Percentiles rank a stretch among this genome's conserved stretches.
Conservation (phyloP, 805 yeast genomes). For the Scheffersomyces lignosus region DNA sequence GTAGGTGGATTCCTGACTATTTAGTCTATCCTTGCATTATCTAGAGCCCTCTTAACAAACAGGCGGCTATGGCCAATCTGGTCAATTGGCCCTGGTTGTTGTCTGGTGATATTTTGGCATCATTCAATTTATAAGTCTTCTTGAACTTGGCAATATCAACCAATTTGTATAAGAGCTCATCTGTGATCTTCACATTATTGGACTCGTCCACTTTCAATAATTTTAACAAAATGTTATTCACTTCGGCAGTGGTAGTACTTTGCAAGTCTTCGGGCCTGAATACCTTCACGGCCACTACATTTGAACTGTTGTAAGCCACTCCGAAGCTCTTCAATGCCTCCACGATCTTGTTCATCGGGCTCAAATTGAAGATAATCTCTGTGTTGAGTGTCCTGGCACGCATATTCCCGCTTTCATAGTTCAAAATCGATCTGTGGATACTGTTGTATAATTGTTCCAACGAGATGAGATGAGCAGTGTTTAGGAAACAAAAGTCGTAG, state of each 20-base stretch:
- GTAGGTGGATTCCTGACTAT: too few species aligned
- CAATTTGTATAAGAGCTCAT: slow-evolving; percentile 18
- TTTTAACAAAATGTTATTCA: slow-evolving; percentile 33
- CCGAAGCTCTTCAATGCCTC: slow-evolving; percentile 76
- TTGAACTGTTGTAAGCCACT: slow-evolving; percentile 47
- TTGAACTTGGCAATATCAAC: slow-evolving; percentile 31
- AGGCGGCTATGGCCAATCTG: slow-evolving; percentile 46
- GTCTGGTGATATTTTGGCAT: slow-evolving; percentile 17
- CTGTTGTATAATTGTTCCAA: slow-evolving; percentile 63
- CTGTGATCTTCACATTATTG: slow-evolving; percentile 18
- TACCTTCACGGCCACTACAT: slow-evolving; percentile 55
- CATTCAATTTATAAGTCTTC: slow-evolving; percentile 39
- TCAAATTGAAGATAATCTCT: slow-evolving; percentile 66
- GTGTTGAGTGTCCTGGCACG: slow-evolving; percentile 69
- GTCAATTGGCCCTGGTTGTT: slow-evolving; percentile 25
- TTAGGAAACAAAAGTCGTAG: slow-evolving; percentile 65
- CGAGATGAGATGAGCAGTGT: slow-evolving; percentile 57
- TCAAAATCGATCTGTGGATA: slow-evolving; percentile 59
- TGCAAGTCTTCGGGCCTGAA: slow-evolving; percentile 16
- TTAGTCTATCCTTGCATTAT: too few species aligned
- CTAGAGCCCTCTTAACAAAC: slow-evolving; percentile 47
- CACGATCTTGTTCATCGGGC: slow-evolving; percentile 69
- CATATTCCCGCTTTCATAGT: slow-evolving; percentile 45
- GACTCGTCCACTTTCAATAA: slow-evolving; percentile 12
- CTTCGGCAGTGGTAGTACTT: slow-evolving; percentile 22